phyloP scores from a whole-genome alignment of 495 filamentous ascomycete genomes.

The Daldinia decipiens region DNA sequence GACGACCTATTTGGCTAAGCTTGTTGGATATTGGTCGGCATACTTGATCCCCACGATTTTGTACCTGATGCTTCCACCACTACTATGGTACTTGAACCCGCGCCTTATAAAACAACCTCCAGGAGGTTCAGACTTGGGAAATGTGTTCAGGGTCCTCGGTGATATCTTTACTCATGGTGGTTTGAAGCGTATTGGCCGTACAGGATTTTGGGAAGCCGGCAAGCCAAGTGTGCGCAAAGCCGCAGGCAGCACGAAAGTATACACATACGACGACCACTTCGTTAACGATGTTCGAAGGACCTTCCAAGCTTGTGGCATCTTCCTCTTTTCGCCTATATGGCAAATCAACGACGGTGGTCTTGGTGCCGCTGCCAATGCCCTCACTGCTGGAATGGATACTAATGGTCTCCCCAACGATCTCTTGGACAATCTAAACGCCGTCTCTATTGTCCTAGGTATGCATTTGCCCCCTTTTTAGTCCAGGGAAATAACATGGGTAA shows the following conservation, averaged over 20 bases:
- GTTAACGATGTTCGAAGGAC: constrained; percentile 63
- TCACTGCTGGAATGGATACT: constrained; percentile 69
- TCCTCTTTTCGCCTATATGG: constrained; percentile 70
- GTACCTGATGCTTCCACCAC: constrained; percentile 63
- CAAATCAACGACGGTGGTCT: constrained; percentile 65
- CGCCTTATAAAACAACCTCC: constrained; percentile 61
- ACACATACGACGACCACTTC: constrained; percentile 60
- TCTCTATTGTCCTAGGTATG: constrained; percentile 71
- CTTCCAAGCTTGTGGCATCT: constrained; percentile 62
- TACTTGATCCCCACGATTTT: constrained; percentile 73
- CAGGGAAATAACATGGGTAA: background rate
- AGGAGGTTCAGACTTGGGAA: constrained; percentile 62
- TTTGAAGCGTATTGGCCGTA: constrained; percentile 60
- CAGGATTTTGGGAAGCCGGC: constrained; percentile 68
- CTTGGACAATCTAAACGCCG: constrained; percentile 76
- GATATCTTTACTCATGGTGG: constrained; percentile 64
- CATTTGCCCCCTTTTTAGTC: background rate
- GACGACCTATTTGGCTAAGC: constrained; percentile 56
- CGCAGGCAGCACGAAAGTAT: constrained; percentile 55
- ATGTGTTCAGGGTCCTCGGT: constrained; percentile 62
- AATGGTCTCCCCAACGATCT: constrained; percentile 76
- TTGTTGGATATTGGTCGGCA: constrained; percentile 75
- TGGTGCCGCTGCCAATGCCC: constrained; percentile 59
- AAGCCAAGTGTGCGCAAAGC: constrained; percentile 64
- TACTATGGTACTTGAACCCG: constrained; percentile 61